Conservation (phyloP, 2,329 filamentous ascomycete genomes). For the Epichloe gansuensis region DNA sequence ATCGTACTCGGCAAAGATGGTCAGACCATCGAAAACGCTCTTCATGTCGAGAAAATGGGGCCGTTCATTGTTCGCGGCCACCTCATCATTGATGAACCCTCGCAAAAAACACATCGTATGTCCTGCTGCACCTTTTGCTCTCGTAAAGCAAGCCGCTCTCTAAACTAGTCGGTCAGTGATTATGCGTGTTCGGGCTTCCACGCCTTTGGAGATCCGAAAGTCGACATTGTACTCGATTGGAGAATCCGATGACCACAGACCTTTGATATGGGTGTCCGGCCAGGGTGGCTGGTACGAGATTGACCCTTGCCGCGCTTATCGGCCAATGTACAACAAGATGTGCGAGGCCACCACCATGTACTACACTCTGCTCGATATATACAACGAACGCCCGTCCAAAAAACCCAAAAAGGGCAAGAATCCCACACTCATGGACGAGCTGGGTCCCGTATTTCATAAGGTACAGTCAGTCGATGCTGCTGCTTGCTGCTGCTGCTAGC, state of each 20-base stretch:
- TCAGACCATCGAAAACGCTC: slow-evolving; percentile 42
- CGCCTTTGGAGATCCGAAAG: slow-evolving; percentile 40
- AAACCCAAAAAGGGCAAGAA: slow-evolving; percentile 17
- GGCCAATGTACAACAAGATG: slow-evolving; percentile 43
- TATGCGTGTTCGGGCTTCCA: slow-evolving; percentile 17
- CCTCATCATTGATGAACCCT: slow-evolving; percentile 37
- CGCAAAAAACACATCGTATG: slow-evolving; percentile 24
- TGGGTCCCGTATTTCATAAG: slow-evolving; percentile 20
- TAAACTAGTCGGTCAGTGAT: slow-evolving; percentile 15
- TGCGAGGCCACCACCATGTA: slow-evolving; percentile 50
- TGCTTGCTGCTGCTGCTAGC: not conserved
- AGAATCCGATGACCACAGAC: slow-evolving; percentile 32
- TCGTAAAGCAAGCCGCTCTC: not conserved
- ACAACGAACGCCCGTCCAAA: slow-evolving; percentile 24
- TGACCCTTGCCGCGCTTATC: slow-evolving; percentile 44
- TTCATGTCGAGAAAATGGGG: slow-evolving; percentile 45
- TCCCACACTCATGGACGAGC: slow-evolving; percentile 17
- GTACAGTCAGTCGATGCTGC: not conserved
- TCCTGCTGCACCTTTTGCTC: not conserved
- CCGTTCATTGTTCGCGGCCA: slow-evolving; percentile 50
- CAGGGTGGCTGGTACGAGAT: slow-evolving; percentile 57
- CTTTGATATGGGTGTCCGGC: slow-evolving; percentile 48
- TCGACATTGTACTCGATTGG: slow-evolving; percentile 41
- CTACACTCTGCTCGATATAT: slow-evolving; percentile 48
- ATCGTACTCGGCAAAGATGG: slow-evolving; percentile 44